Evolutionary conservation across 176 grass and related monocot species (phyloP), one percentile per base, ranked within the genome.

Genomic region (Puccinellia tenuiflora): DNA sequence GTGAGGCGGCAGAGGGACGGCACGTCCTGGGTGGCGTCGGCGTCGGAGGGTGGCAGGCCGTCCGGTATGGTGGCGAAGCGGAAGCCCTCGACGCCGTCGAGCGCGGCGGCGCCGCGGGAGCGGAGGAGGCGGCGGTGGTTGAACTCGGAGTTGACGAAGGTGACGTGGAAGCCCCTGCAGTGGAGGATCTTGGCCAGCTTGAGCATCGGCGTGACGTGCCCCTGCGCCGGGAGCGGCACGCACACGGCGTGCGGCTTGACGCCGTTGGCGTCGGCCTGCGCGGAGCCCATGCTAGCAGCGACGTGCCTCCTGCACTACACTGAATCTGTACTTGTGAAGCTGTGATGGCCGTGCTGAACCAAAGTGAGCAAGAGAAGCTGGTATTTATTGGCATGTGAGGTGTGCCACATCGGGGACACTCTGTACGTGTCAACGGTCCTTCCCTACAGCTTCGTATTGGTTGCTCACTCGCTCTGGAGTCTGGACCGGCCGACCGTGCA

Each of bases 71-170:
- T 30, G 31, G 76, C 61, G 78, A 93, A 91, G 20, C 62, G 62
- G 79, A 94, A 91, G 4, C 73, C 69, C 11, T 68, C 72, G n/a
- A 86, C 31, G 48, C 73, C 84, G 52, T 64, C 64, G 0, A 90
- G 68, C 1, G 60, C 53, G 14, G 1, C 21, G 18, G 60, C 69
- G 18, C 86, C 92, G 29, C 84, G 83, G 14, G 92, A 73, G 18
- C 59, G 81, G 57, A 94, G 53, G 25, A 89, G 77, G 4, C 86
- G 80, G 0, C 68, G 76, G 62, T 94, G 89, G 84, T 91, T 94
- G 86, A 73, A 94, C 83, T 94, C 79, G 39, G 86, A 62, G 79
- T 91, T 91, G 87, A 94, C 83, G 59, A 94, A 94, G 64, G 92
- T 94, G 80, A 94, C 39, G 83, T 86, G 66, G 78, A 94, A 94